Conservation (phyloP, 2,329 filamentous ascomycete genomes). For the Talaromyces sp. region DNA sequence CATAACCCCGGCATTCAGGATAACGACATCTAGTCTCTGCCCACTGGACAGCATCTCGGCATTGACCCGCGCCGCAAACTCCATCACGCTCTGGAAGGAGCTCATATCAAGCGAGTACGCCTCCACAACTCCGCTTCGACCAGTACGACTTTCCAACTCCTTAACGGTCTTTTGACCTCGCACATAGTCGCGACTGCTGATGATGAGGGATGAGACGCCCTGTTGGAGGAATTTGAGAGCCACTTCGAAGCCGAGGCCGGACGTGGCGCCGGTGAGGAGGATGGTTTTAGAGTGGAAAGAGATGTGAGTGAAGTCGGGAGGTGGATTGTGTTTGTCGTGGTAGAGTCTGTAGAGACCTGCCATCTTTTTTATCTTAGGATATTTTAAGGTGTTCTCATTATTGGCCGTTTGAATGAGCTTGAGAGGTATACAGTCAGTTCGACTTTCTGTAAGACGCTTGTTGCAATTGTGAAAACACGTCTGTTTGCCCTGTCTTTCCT, state of each 20-base stretch:
- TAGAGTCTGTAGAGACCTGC: slow-evolving; percentile 13
- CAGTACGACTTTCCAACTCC: slow-evolving; percentile 34
- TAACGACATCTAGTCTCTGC: slow-evolving; percentile 41
- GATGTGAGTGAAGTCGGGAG: slow-evolving; percentile 32
- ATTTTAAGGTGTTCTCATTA: not conserved
- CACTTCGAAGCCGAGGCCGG: slow-evolving; percentile 50
- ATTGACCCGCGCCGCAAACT: slow-evolving; percentile 40
- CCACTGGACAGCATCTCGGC: slow-evolving; percentile 26
- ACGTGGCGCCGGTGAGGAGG: slow-evolving; percentile 50
- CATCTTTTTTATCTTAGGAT: not conserved
- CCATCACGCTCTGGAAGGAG: slow-evolving; percentile 44
- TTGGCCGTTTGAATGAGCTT: not conserved
- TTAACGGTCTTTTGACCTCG: slow-evolving; percentile 44
- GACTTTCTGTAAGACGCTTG: no score
- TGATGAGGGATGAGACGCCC: slow-evolving; percentile 43
- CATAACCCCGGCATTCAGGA: slow-evolving; percentile 47
- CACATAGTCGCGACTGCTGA: slow-evolving; percentile 44
- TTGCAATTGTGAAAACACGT: not conserved
- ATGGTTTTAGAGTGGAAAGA: slow-evolving; percentile 47
- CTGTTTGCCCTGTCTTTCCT: not conserved
- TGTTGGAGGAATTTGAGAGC: slow-evolving; percentile 47
- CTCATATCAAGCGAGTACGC: slow-evolving; percentile 48
- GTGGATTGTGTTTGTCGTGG: slow-evolving; percentile 25
- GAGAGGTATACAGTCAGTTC: not conserved
- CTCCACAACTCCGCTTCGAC: slow-evolving; percentile 35